Percentiles rank a stretch among this genome's conserved stretches.
Conservation (phyloP, 208 protist genomes). For the Trypanosoma melophagium region DNA sequence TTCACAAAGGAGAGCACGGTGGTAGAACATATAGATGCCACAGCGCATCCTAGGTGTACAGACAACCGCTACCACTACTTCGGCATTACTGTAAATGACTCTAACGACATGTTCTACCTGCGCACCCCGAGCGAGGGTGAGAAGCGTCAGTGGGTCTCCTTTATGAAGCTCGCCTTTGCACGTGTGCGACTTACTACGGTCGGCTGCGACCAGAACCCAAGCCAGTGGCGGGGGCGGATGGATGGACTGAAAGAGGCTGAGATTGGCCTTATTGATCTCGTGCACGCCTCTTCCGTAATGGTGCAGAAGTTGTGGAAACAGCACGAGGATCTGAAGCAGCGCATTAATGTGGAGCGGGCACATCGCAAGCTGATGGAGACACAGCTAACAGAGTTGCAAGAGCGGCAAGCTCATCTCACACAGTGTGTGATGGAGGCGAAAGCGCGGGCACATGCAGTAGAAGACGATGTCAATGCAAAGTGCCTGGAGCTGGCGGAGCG, state of each 20-base stretch:
- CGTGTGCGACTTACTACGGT: slow-evolving; percentile 21
- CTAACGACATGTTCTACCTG: slow-evolving; percentile 31
- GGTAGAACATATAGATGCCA: slow-evolving; percentile 6
- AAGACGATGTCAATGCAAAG: slow-evolving; percentile 11
- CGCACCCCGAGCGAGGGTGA: slow-evolving; percentile 22
- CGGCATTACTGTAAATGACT: slow-evolving; percentile 20
- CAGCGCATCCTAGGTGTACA: slow-evolving; percentile 12
- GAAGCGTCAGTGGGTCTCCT: slow-evolving; percentile 25
- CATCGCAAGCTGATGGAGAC: slow-evolving; percentile 26
- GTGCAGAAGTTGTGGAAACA: slow-evolving; percentile 11
- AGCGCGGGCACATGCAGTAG: slow-evolving; percentile 8
- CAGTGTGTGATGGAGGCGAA: slow-evolving; percentile 12
- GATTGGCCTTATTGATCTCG: slow-evolving; percentile 18
- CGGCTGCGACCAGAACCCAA: slow-evolving; percentile 32
- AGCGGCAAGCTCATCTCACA: slow-evolving; percentile 12
- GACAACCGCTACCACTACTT: slow-evolving; percentile 32
- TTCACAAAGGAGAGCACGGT: slow-evolving; percentile 22
- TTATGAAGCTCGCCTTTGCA: slow-evolving; percentile 24
- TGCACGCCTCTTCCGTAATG: slow-evolving; percentile 1
- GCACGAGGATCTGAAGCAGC: slow-evolving; percentile 18
- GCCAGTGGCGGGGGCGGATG: slow-evolving; percentile 28
- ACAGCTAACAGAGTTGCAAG: slow-evolving; percentile 23
- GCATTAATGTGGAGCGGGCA: slow-evolving; percentile 4
- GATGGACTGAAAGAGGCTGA: slow-evolving; percentile 16
- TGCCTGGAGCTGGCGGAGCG: slow-evolving; percentile 18